phyloP scores from a whole-genome alignment of 257 asterid species.

The Salvia hispanica region DNA sequence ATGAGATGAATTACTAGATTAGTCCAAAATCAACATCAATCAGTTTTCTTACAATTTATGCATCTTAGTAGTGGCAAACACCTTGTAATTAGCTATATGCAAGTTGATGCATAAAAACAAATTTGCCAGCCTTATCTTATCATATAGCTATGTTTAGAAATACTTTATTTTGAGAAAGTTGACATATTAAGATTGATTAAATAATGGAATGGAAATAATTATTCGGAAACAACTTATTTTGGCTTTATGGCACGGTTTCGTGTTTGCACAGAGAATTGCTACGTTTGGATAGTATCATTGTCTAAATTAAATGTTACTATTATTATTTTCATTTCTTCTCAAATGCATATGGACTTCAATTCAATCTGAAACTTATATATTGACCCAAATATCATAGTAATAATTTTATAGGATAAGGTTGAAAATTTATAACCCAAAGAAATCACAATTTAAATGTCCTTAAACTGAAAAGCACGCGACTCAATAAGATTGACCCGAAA shows the following conservation, averaged over 20 bases:
- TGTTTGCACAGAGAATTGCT: conserved; percentile 19
- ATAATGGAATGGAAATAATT: background rate
- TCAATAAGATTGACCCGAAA: too few species aligned
- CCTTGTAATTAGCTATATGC: background rate
- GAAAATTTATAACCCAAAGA: too few species aligned
- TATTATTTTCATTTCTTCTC: too few species aligned
- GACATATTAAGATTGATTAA: conserved; percentile 5
- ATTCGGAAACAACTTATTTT: background rate
- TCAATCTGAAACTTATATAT: too few species aligned
- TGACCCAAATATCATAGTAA: too few species aligned
- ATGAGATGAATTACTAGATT: too few species aligned
- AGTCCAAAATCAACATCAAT: background rate
- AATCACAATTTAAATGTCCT: too few species aligned
- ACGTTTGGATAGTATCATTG: background rate
- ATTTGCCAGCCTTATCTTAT: conserved; percentile 24
- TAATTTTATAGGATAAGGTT: too few species aligned
- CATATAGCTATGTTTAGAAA: background rate
- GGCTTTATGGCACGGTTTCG: conserved; percentile 31
- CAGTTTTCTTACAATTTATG: background rate
- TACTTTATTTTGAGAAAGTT: background rate
- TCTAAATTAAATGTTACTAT: too few species aligned
- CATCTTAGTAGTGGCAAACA: background rate
- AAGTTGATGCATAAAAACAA: conserved; percentile 24
- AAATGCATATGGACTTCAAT: too few species aligned
- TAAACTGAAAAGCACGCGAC: too few species aligned